Base-by-base conservation (phyloP, 805 yeast species). In the Yamadazyma ubonensis region DNA sequence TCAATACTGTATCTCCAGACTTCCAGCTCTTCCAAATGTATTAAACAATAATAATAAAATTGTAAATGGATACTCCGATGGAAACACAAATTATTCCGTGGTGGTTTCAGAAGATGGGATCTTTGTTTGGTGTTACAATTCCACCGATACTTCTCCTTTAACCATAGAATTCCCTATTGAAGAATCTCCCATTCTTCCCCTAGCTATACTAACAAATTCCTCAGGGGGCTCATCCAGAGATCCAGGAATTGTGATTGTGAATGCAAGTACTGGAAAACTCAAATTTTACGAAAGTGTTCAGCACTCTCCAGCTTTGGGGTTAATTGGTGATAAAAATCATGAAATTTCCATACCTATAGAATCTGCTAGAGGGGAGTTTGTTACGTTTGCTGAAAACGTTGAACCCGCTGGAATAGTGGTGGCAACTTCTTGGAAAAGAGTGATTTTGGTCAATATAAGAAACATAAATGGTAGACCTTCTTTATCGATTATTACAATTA, bases 331-430 rank as follows among this genome's bases (percentile, higher is more conserved):
- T 52, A 63, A 65, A 35, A 50, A 59, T 2, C 51, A 81, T 16
- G 71, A 67, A 29, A 62, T 81, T 5, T 51, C 65, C 1, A 58
- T 70, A 14, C 67, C 71, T 11, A 46, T 70, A 20, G 57, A 59
- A 40, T 29, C 48, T 10, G 49, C 39, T 3, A 58, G 50, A 36
- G 66, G 67, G n/a, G 97, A 90, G 55, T 54, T 57, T 21, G 65
- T 88, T 12, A 75, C 79, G 1, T 51, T 70, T 27, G 73, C 83
- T 1, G 76, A 78, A 39, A 75, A 75, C 44, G 70, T 83, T 8
- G 87, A 81, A 47, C 90, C 93, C 0, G 78, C 84, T 1, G 96
- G 96, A 2, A 67, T 87, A 4, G 68, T 83, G 0, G 53, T 83
- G 6, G 76, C 88, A 6, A 87, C 96, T 0, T 76, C 85, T 3